These are phyloP conservation scores for Rhizopogon roseolus DNA, from an alignment of 768 basidiomycete genomes.

Conservation along the genomic window DNA sequence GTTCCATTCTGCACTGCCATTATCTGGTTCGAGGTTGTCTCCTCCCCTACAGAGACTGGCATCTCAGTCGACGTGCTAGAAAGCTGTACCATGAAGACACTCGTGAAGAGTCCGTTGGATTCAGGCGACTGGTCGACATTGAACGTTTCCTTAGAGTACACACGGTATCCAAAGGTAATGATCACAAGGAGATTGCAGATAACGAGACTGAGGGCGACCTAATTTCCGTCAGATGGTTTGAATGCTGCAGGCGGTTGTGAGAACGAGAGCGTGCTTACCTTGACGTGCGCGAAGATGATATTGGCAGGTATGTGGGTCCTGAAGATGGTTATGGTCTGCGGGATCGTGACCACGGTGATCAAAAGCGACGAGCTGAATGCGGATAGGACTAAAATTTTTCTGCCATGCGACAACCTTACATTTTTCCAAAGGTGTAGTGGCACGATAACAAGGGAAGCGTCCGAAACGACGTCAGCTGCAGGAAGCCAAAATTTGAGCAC, in stretches of 20 bases:
- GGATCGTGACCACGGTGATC: background rate
- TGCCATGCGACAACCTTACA: background rate
- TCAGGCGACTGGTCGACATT: too few relatives aligned
- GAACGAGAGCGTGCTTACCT: background rate
- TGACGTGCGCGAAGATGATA: background rate
- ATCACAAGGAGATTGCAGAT: too few relatives aligned
- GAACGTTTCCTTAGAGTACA: too few relatives aligned
- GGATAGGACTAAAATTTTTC: background rate
- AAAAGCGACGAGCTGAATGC: background rate
- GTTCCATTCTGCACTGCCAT: too few relatives aligned
- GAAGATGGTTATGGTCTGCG: too few relatives aligned
- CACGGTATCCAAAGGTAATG: too few relatives aligned
- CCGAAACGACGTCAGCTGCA: background rate
- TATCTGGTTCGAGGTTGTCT: too few relatives aligned
- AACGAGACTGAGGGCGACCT: background rate
- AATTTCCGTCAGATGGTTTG: background rate
- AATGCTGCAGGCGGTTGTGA: background rate
- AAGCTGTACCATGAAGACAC: too few relatives aligned
- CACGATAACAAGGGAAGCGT: background rate
- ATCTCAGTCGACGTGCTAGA: too few relatives aligned
- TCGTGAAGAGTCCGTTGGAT: too few relatives aligned
- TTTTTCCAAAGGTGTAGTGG: background rate
- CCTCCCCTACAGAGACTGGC: too few relatives aligned
- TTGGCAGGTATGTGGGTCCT: too few relatives aligned
- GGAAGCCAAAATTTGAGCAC: background rate